Evolutionary conservation across 352 stramenopile species (phyloP), one percentile per base, ranked within the genome.

Genomic region (Globisporangium barbulae): DNA sequence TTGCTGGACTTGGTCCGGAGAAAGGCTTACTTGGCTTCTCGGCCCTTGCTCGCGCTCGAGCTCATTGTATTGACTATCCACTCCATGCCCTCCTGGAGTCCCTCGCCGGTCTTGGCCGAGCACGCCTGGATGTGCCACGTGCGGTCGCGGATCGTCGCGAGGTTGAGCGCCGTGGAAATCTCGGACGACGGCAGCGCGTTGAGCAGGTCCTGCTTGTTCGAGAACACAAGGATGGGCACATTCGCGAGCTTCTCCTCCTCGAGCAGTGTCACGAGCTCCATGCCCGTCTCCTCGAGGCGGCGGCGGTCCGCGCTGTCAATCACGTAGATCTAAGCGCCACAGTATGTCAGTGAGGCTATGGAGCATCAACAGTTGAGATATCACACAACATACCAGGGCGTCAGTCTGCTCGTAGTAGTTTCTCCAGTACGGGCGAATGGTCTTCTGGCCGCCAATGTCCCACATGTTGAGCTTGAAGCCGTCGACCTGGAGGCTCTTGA

Each of bases 331-430:
- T 93, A 71, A 25, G 0, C 50, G 42, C 50, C 28, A 25, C 3
- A 13, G 1, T n/a, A 1, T 19, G 30, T 57, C 42, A 57, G 50
- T 12, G 10, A 37, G 12, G 28, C 47, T 30, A 31, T 21, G 48
- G 33, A 53, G 10, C 12, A 22, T 12, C 35, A 28, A 6, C 9
- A 37, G 7, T 31, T 3, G 15, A 21, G 4, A 54, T 37, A 25
- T 10, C 22, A 52, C 22, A 45, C 3, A 6, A 61, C 73, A 39
- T 64, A 93, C 82, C 56, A 98, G 70, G 6, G 91, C 93, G 69
- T 98, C 95, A 2, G 95, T 98, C 75, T 98, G 78, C 81, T 99
- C 98, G 76, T 99, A 99, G 81, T 99, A 99, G 83, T 99, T 99
- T 45, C 97, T 85, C 98, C 98, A 99, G 79, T 99, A 99, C 6